Evolutionary conservation across 441 rosid genomes (phyloP), one percentile per base, ranked within the genome.

Genomic region (Jatropha podagrica): DNA sequence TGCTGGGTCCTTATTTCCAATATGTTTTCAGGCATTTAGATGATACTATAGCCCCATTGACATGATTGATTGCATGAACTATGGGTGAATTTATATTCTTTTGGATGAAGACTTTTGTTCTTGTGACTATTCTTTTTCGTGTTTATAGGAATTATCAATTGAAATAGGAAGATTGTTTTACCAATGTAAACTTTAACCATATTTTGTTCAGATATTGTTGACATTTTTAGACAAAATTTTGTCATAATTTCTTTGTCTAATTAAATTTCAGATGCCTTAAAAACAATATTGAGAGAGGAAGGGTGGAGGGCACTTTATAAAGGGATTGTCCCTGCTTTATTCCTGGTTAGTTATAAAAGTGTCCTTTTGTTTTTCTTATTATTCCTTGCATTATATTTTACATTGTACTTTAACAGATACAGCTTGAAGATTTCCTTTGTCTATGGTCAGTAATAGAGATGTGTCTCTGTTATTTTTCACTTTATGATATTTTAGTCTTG

Each of bases 281-380:
- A 88, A 86, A 95, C 98, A 78, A 95, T 95, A 74, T 68, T 90
- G 87, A 90, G 86, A 82, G 95, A 93, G 84, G 99, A 95, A 87
- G 99, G 99, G 49, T 89, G 90, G 89, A 76, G 77, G 60, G 98
- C 92, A 68, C 89, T 95, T 73, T 95, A 93, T 84, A 93, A 81
- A 83, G 98, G 98, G 76, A 78, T 95, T 62, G 83, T 81, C 84
- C 97, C 99, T 65, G 80, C 93, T 80, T 95, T 95, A 60, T 83
- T 95, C 62, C 86, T 90, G 86, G 98, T 95, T 78, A 83, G 86
- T 90, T 69, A 74, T 78, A 73, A 65, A 55, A 5, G 56, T 70
- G n/a, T 62, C 71, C 32, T 26, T 56, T 26, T 20, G 46, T 72
- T 27, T 18, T 71, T 69, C 40, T 41, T 42, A 8, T 44, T 61